Evolutionary conservation across 495 filamentous ascomycete species (phyloP).

Genomic region (Immersiella caudata): DNA sequence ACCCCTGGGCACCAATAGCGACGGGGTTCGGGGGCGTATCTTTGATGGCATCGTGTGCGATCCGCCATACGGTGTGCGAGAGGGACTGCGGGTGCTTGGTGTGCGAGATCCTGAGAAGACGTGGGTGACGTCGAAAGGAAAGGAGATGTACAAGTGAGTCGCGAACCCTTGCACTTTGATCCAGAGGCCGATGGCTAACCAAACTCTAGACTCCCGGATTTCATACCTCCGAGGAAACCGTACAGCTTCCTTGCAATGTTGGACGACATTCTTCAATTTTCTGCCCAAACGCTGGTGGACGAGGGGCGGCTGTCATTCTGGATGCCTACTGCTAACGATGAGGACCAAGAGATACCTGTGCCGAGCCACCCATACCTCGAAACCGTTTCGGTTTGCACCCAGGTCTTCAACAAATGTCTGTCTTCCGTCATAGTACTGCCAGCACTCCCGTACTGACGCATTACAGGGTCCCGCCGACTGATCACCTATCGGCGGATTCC

Average conservation of each 20-base stretch:
- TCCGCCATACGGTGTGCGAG: slow-evolving; percentile 95
- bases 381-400: slow-evolving; percentile 77
- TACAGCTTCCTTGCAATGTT: slow-evolving; percentile 91
- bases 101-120: slow-evolving; percentile 65
- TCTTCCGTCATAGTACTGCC: slow-evolving; percentile 17
- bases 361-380: slow-evolving; percentile 78
- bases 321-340: slow-evolving; percentile 94
- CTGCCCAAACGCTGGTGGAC: slow-evolving; percentile 76
- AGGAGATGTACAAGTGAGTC: slow-evolving; percentile 67
- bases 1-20: slow-evolving; percentile 22
- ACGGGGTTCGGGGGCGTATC: slow-evolving; percentile 48
- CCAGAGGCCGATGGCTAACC: neutral
- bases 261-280: slow-evolving; percentile 84
- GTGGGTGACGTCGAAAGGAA: slow-evolving; percentile 69
- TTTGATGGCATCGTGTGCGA: slow-evolving; percentile 96
- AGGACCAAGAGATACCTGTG: slow-evolving; percentile 68
- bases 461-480: slow-evolving; percentile 78
- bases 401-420: slow-evolving; percentile 84
- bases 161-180: neutral
- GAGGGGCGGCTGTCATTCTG: slow-evolving; percentile 85
- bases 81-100: slow-evolving; percentile 87
- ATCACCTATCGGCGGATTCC: slow-evolving; percentile 80
- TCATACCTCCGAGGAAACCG: slow-evolving; percentile 84
- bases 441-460: slow-evolving; percentile 5
- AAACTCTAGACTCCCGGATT: slow-evolving; percentile 63